Evolutionary conservation across 352 stramenopile genomes (phyloP).

Genomic region (Globisporangium polare): DNA sequence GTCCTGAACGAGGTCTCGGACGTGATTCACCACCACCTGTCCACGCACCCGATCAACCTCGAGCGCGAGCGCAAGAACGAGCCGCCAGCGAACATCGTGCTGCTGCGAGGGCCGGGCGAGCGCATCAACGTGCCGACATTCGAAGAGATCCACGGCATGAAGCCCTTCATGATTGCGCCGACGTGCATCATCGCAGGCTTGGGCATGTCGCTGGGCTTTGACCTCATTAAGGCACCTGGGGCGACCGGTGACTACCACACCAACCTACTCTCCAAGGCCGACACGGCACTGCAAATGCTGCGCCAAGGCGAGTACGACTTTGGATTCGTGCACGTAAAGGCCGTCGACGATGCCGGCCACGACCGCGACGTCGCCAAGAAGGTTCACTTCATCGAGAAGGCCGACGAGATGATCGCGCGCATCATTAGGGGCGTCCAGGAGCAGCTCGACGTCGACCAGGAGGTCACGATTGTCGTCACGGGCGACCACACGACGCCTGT

Average conservation of each 20-base stretch:
- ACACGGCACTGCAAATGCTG: conserved; percentile 60
- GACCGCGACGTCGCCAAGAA: conserved; percentile 84
- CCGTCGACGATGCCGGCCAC: conserved; percentile 83
- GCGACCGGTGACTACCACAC: conserved; percentile 86
- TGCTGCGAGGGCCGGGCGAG: conserved; percentile 78
- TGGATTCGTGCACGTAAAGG: conserved; percentile 84
- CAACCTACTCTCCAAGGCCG: conserved; percentile 74
- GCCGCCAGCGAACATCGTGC: conserved; percentile 82
- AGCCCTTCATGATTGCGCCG: conserved; percentile 85
- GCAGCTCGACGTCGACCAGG: conserved; percentile 27
- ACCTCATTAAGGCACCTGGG: conserved; percentile 60
- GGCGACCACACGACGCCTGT: conserved; percentile 86
- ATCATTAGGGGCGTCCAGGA: conserved; percentile 53
- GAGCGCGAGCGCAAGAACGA: conserved; percentile 40
- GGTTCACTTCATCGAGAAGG: conserved; percentile 79
- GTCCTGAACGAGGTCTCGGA: conserved; percentile 77
- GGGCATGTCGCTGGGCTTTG: conserved; percentile 82
- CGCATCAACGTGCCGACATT: conserved; percentile 85
- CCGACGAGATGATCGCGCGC: conserved; percentile 74
- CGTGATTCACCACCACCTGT: conserved; percentile 58
- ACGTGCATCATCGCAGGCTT: conserved; percentile 87
- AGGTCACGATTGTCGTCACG: conserved; percentile 83
- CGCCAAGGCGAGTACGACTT: conserved; percentile 53
- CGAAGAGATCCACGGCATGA: conserved; percentile 74
- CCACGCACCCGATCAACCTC: conserved; percentile 75